These are phyloP conservation scores for Neurospora tetrasperma DNA, from an alignment of 495 filamentous ascomycete genomes.

Conservation along the genomic window DNA sequence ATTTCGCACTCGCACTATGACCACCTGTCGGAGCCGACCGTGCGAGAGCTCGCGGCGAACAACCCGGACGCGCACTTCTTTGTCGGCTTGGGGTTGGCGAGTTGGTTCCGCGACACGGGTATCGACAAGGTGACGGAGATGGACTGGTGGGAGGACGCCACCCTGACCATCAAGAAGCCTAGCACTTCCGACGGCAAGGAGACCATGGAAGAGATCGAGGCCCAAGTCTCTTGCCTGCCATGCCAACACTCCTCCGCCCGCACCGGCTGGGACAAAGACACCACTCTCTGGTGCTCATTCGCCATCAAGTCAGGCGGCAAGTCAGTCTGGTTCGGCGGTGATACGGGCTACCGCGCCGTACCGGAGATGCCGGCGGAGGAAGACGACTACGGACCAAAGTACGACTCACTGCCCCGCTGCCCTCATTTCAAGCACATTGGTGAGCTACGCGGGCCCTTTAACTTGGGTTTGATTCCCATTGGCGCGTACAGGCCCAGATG, in stretches of 20 bases:
- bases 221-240: constrained; percentile 71
- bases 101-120: constrained; percentile 66
- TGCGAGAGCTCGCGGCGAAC: constrained; percentile 56
- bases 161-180: constrained; percentile 47
- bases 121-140: constrained; percentile 72
- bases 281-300: constrained; percentile 86
- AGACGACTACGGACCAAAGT: constrained; percentile 66
- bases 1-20: constrained; percentile 96
- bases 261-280: constrained; percentile 52
- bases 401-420: constrained; percentile 58
- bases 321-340: constrained; percentile 66
- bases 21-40: constrained; percentile 68
- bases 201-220: constrained; percentile 42
- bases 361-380: constrained; percentile 44
- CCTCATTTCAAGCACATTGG: constrained; percentile 87
- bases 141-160: constrained; percentile 91
- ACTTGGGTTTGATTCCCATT: constrained; percentile 90
- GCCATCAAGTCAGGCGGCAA: constrained; percentile 64
- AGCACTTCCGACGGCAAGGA: constrained; percentile 20
- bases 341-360: constrained; percentile 77
- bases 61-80: constrained; percentile 84
- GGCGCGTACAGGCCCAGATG: constrained; percentile 79
- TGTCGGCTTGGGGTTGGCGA: constrained; percentile 75
- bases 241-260: constrained; percentile 76
- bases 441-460: constrained; percentile 71